Base-by-base conservation (phyloP, 352 stramenopile species). In the Pythium apleroticum region DNA sequence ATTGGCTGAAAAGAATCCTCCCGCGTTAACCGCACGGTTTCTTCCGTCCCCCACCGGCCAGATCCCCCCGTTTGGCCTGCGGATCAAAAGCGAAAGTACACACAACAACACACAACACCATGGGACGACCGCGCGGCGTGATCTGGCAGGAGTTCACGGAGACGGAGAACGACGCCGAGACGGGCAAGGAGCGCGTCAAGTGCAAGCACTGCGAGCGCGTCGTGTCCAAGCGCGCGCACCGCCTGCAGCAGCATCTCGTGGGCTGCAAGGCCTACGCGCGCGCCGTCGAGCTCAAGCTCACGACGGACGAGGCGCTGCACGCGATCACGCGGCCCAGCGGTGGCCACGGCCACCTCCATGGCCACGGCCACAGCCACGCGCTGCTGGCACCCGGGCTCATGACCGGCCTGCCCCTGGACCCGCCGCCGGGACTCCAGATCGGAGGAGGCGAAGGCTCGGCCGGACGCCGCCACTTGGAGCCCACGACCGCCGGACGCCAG, bases 201-300 rank as follows among this genome's bases (percentile, higher is more conserved):
- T 72, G 65, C 55, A 72, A 72, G 59, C 65, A 72, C 65, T 72
- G 65, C 55, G 65, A 72, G 49, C 65, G 65, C 58, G 65, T 72
- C 11, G 65, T 72, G 33, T 65, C 52, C 65, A 72, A 72, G 59
- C 65, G 65, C 54, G 65, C 65, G 65, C 65, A 72, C 54, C 65
- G 65, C 12, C 59, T 72, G 35, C 65, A 72, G 54, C 65, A 72
- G 48, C 65, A 72, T 27, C 59, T 72, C 46, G 65, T 72, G 20
- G 65, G 65, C 35, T 72, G 65, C 59, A 72, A 72, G 54, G 65
- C 65, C 12, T 72, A 67, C 48, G 65, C 65, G 48, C 65, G 65
- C 22, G 65, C 65, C 33, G 52, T 72, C 20, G 65, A 72, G 49
- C 59, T 72, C 58, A 72, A 72, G 54, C 65, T 72, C 65, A 72